Percentiles rank a stretch among this genome's conserved stretches.
Evolutionary conservation across 768 basidiomycete genomes (phyloP).

Genomic region (Candolleomyces eurysporus): DNA sequence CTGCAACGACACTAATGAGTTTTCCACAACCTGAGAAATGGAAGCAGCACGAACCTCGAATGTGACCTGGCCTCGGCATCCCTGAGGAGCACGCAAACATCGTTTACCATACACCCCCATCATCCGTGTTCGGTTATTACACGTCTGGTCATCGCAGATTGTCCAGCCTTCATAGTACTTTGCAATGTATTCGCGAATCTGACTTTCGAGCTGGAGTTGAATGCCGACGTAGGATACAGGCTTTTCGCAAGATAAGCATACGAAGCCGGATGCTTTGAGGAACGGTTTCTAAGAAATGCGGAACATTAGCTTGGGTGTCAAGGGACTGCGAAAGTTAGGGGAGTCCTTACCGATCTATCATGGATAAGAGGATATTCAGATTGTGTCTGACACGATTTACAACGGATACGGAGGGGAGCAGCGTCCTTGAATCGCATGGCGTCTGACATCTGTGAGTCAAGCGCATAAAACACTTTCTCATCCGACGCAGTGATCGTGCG

Average conservation of each 20-base stretch:
- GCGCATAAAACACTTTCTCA: slow-evolving; percentile 68
- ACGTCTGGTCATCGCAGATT: slow-evolving; percentile 83
- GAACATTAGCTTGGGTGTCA: background rate
- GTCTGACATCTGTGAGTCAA: slow-evolving; percentile 90
- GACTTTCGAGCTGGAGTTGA: slow-evolving; percentile 80
- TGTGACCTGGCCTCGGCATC: slow-evolving; percentile 67
- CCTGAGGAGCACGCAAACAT: slow-evolving; percentile 55
- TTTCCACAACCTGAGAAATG: too few species aligned
- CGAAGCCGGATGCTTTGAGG: slow-evolving; percentile 60
- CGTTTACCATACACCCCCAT: slow-evolving; percentile 90
- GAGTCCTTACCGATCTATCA: slow-evolving; percentile 52
- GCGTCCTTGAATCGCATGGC: slow-evolving; percentile 82
- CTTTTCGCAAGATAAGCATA: slow-evolving; percentile 66
- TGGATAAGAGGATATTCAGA: slow-evolving; percentile 57
- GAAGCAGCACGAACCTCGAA: slow-evolving; percentile 62
- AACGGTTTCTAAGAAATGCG: slow-evolving; percentile 55
- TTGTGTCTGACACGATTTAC: slow-evolving; percentile 67
- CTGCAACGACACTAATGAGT: slow-evolving; percentile 34
- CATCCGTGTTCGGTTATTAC: slow-evolving; percentile 82
- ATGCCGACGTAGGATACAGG: slow-evolving; percentile 59
- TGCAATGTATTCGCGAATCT: slow-evolving; percentile 73
- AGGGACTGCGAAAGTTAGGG: too few species aligned
- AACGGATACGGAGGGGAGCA: slow-evolving; percentile 69
- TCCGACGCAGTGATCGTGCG: slow-evolving; percentile 39
- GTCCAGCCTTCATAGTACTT: slow-evolving; percentile 91